A percentile compares a stretch with the other conserved stretches of the same genome.
Conservation (phyloP, 305 asterid species). For the Rubia occidens region DNA sequence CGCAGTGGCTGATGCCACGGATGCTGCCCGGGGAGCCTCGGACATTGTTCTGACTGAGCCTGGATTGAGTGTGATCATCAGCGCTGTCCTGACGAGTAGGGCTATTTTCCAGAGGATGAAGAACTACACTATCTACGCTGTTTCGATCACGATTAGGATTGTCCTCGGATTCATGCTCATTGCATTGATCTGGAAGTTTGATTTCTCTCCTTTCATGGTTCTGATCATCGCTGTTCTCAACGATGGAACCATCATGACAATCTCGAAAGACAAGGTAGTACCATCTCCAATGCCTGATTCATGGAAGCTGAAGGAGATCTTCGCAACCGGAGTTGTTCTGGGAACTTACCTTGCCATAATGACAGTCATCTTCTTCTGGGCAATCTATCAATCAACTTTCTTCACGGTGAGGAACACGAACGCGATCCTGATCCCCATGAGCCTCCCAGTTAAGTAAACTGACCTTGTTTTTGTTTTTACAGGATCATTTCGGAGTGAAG, state of each 20-base stretch:
- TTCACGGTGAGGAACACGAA: slow-evolving; percentile 32
- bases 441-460: too few relatives aligned
- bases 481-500: slow-evolving; percentile 34
- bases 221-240: slow-evolving; percentile 63
- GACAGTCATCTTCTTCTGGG: slow-evolving; percentile 62
- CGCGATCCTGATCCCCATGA: neutral
- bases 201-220: slow-evolving; percentile 79
- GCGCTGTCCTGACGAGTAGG: slow-evolving; percentile 66
- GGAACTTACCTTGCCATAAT: slow-evolving; percentile 66
- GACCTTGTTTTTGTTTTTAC: slow-evolving; percentile 2
- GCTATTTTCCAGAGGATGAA: slow-evolving; percentile 78
- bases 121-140: slow-evolving; percentile 69
- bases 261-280: slow-evolving; percentile 66
- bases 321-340: slow-evolving; percentile 58
- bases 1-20: slow-evolving; percentile 71
- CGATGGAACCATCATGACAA: slow-evolving; percentile 78
- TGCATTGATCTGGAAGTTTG: slow-evolving; percentile 63
- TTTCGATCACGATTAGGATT: slow-evolving; percentile 64
- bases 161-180: slow-evolving; percentile 73
- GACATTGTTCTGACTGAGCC: slow-evolving; percentile 64
- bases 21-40: slow-evolving; percentile 66
- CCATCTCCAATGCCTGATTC: slow-evolving; percentile 74
- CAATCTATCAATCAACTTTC: slow-evolving; percentile 45
- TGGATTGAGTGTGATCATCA: slow-evolving; percentile 61
- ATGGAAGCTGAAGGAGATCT: slow-evolving; percentile 65